Base-by-base conservation (phyloP, 768 basidiomycete species). In the Candolleomyces eurysporus region DNA sequence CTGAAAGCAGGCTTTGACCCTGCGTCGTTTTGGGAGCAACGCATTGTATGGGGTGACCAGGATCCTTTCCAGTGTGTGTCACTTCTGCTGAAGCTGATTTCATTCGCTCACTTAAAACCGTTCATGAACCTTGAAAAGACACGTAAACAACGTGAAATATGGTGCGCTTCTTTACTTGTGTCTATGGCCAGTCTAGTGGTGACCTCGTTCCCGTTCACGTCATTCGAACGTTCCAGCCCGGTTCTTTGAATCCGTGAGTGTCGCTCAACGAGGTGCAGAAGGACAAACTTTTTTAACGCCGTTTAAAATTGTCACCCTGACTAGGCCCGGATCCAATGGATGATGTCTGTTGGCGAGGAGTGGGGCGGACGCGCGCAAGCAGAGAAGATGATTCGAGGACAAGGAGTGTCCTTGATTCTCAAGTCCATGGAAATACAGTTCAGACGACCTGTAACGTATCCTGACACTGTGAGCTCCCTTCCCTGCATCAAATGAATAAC, bases 101-200 rank as follows among this genome's bases (percentile, higher is more conserved):
- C 40, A 13, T 43, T 31, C 50, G 21, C 61, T 14, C 21, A 61
- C 31, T 48, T n/a, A 43, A 2, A 43, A n/a, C 42, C n/a, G 42
- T 32, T 50, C 48, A 11, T 16, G 16, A 26, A 2, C 26, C 26
- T 26, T 26, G 26, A 26, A 26, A 56, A 92, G 90, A 69, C 90
- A 92, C 65, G 89, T 91, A 22, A 91, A 91, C 65, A 92, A 92
- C 64, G 87, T 84, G 16, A 84, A 83, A 61, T 91, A 92, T 68
- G 73, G 90, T 91, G 69, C 80, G 71, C 48, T 19, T 17, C 32
- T 31, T 36, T 46, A 40, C 16, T 13, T 17, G 13, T 22, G 17
- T 50, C 36, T 32, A 30, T 11, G 39, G 19, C 14, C 42, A 26
- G 6, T 19, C 45, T 5, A 3, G 31, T 51, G n/a, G 13, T 19